Evolutionary conservation across 495 filamentous ascomycete species (phyloP).

Genomic region (Friedmanniomyces simplex): DNA sequence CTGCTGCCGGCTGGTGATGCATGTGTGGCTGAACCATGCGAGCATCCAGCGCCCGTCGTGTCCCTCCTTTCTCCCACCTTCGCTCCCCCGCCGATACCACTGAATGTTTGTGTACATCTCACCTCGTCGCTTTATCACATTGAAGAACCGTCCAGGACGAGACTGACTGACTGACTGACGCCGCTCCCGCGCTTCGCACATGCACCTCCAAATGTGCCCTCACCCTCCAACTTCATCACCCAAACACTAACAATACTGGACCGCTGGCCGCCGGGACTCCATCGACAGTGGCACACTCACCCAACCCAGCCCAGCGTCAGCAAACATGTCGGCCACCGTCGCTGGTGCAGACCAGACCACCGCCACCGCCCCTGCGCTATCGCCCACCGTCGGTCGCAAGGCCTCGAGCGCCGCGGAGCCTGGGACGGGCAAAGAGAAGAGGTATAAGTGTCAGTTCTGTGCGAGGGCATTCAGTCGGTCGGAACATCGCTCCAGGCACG

Average conservation of each 20-base stretch:
- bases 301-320: background rate
- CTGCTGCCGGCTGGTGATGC: too few species aligned
- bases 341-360: slow-evolving; percentile 1
- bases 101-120: too few species aligned
- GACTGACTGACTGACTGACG: too few species aligned
- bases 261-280: background rate
- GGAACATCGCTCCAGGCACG: slow-evolving; percentile 93
- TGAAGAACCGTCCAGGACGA: too few species aligned
- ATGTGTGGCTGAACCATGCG: too few species aligned
- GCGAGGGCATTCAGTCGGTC: slow-evolving; percentile 92
- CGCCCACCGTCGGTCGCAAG: slow-evolving; percentile 26
- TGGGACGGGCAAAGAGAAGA: slow-evolving; percentile 48
- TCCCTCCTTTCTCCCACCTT: too few species aligned
- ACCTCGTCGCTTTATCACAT: too few species aligned
- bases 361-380: background rate
- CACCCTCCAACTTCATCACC: background rate
- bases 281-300: background rate
- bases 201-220: background rate
- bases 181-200: background rate
- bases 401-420: slow-evolving; percentile 12
- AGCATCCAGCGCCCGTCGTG: too few species aligned
- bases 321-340: slow-evolving; percentile 12
- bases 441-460: slow-evolving; percentile 99
- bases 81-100: too few species aligned
- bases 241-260: background rate